Base-by-base conservation (phyloP, 306 rosid species). In the Leucaena leucocephala region DNA sequence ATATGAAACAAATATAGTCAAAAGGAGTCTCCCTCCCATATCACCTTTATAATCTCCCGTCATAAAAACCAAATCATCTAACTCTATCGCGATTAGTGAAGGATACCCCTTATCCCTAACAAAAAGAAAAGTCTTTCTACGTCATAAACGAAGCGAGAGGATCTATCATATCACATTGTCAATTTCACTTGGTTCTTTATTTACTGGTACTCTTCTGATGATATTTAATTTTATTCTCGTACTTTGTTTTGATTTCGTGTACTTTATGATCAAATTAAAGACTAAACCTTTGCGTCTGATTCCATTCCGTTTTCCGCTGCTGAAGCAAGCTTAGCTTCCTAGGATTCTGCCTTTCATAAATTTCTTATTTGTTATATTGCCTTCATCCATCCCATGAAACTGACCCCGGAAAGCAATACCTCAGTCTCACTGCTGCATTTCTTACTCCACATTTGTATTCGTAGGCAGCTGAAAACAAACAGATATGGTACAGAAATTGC, bases 151-250 rank as follows among this genome's bases (percentile, higher is more conserved):
- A 48, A 6, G 75, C 0, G 42, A 34, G 75, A 33, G 75, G 19
- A 34, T 71, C 15, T 71, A 4, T 35, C 27, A 21, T 57, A 21
- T 21, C 0, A n/a, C 13, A 19, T 57, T 33, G 42, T 48, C 58
- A 27, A 48, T 36, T 52, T 5, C 22, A 14, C 46, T 15, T 35
- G 33, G 33, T 34, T 71, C 75, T 71, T 71, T 4, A 34, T 71
- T 71, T 2, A 49, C 44, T 33, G 22, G 1, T 27, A 27, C 27
- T 27, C 27, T 27, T 27, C 27, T 27, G 27, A 27, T 27, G 27
- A 27, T 19, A 8, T 72, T 50, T 72, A 72, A 19, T 72, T 72
- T 50, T 72, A 72, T 72, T 72, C 76, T 72, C 27, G 0, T 27
- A 52, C 64, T 50, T 72, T 50, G 46, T 17, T 17, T 35, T 17